Evolutionary conservation across 345 rosid species (phyloP).

Genomic region (Eucalyptus pauciflora): DNA sequence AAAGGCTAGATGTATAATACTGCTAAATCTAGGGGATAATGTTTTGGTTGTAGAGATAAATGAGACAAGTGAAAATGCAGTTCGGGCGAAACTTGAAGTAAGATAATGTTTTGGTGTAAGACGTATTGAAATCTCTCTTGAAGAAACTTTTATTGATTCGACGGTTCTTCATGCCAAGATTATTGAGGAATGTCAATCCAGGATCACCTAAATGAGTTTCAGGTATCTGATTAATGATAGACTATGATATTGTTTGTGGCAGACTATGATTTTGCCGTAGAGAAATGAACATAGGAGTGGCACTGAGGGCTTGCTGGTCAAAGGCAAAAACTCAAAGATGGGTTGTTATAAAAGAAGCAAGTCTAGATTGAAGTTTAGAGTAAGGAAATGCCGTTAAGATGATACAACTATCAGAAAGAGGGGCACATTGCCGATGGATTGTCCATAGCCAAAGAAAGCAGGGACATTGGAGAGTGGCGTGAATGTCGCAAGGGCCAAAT

Average conservation of each 20-base stretch:
- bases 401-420: no score
- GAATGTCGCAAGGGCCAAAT: no score
- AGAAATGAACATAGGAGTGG: background rate
- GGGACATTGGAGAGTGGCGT: fast-evolving
- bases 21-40: background rate
- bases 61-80: background rate
- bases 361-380: background rate
- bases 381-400: background rate
- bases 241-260: background rate
- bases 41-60: background rate
- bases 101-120: no score
- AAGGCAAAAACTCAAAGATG: background rate
- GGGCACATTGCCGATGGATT: no score
- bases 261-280: background rate
- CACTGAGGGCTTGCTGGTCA: background rate
- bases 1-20: no score
- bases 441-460: no score
- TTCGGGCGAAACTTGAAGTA: background rate
- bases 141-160: background rate
- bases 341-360: background rate
- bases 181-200: background rate
- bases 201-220: background rate
- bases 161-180: background rate
- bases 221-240: background rate
- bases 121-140: background rate